These are phyloP conservation scores for Wickerhamomyces bovis DNA, from an alignment of 805 yeast genomes.

Conservation along the genomic window DNA sequence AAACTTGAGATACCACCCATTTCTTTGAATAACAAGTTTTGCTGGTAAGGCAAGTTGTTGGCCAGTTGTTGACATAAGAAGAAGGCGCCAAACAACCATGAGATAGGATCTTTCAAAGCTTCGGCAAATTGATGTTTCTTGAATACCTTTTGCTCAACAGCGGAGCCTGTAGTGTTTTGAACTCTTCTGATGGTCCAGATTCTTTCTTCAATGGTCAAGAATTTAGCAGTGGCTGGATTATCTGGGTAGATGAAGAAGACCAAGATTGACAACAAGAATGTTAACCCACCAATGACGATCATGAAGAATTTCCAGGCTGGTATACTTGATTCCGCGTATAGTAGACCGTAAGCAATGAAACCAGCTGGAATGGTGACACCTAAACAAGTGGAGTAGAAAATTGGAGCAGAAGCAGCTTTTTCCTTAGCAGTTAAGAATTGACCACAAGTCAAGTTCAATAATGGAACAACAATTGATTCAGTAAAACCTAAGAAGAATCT, in stretches of 20 bases:
- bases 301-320: conserved; percentile 49
- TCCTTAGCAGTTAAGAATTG: conserved; percentile 44
- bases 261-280: conserved; percentile 33
- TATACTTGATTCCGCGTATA: conserved; percentile 30
- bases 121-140: conserved; percentile 38
- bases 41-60: conserved; percentile 49
- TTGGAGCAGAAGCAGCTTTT: conserved; percentile 47
- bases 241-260: conserved; percentile 44
- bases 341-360: conserved; percentile 38
- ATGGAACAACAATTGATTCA: conserved; percentile 40
- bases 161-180: conserved; percentile 30
- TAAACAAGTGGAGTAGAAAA: conserved; percentile 48
- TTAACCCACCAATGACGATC: conserved; percentile 51
- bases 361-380: conserved; percentile 49
- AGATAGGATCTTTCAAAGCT: conserved; percentile 37
- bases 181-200: conserved; percentile 42
- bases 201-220: conserved; percentile 41
- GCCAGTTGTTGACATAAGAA: conserved; percentile 43
- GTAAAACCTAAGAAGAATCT: conserved; percentile 49
- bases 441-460: conserved; percentile 41
- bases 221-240: conserved; percentile 48
- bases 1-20: conserved; percentile 40
- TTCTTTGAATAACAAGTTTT: conserved; percentile 39
- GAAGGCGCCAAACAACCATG: conserved; percentile 27
- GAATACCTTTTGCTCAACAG: conserved; percentile 39